Conservation (phyloP, 306 rosid species). For the Cucurbita moschata region DNA sequence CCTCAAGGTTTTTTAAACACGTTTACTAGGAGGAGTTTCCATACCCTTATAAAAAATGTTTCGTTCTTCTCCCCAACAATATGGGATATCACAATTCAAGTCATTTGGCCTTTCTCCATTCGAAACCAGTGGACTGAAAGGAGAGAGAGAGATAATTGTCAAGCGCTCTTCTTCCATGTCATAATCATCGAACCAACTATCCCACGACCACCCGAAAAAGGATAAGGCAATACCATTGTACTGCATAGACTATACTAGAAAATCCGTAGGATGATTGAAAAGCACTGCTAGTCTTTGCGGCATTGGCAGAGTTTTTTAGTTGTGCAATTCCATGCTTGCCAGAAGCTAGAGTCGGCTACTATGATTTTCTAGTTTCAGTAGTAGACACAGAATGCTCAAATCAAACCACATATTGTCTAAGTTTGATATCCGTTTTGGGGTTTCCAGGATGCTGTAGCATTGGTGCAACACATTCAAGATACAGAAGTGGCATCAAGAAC, state of each 20-base stretch:
- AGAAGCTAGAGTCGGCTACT: not conserved
- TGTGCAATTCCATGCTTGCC: not conserved
- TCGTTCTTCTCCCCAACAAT: no score
- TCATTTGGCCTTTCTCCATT: not conserved
- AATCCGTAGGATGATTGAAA: not conserved
- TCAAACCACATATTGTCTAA: not conserved
- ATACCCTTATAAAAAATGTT: no score
- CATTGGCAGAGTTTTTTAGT: not conserved
- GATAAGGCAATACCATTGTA: not conserved
- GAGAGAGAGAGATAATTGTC: not conserved
- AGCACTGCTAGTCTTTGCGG: not conserved
- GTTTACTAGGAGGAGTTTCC: no score
- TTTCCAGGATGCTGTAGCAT: constrained; percentile 63
- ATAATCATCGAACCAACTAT: not conserved
- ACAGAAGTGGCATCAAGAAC: constrained; percentile 68
- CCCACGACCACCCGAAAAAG: not conserved
- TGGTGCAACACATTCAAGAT: constrained; percentile 53
- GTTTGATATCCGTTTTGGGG: not conserved
- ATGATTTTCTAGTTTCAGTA: not conserved
- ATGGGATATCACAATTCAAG: not conserved
- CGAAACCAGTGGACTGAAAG: not conserved
- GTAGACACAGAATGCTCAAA: not conserved
- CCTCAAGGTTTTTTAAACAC: no score
- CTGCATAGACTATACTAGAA: not conserved
- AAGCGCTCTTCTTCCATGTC: not conserved